Evolutionary conservation across 148 eudicot species (phyloP), one percentile per base, ranked within the genome.

Genomic region (Vaccinium macrocarpon): DNA sequence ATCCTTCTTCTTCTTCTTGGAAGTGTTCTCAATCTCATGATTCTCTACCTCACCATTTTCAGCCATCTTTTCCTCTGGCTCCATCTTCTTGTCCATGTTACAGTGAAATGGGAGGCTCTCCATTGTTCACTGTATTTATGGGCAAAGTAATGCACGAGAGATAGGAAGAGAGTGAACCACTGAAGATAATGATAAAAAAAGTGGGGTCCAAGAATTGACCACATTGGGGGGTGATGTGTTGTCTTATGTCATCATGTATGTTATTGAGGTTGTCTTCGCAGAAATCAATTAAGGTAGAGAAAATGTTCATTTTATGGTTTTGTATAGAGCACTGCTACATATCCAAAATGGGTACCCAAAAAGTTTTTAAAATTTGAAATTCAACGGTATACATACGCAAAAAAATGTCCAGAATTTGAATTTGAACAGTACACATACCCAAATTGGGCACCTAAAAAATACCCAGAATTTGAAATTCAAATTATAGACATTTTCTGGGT

Each of bases 1-100:
- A 87, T 83, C 72, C 35, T 13, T 66, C 71, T 10, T 70, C 80
- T 72, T 86, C 15, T 38, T 81, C 84, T 81, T 23, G 62, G 72
- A 66, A 27, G 2, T 25, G 82, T 86, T 82, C 23, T 84, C 78
- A 78, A 5, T 50, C 42, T 84, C 86, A 79, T 85, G 84, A 56
- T 75, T 88, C 56, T 86, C 84, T 51, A 62, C 86, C 18, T 74
- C 55, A 12, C 49, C 84, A 46, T 76, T 50, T 76, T 50, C 79
- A 23, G 8, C 50, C 79, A 23, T 50, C 32, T 76, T 76, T 32
- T 76, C 35, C 35, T 0, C 57, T 23, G 27, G 32, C 56, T n/a
- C 53, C 82, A 57, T 62, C 46, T 9, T 78, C n/a, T 25, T 61
- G 29, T n/a, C 29, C 72, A 61, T 76, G 27, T 76, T 18, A 48